A percentile compares a stretch with the other conserved stretches of the same genome.
Evolutionary conservation across 2,329 filamentous ascomycete species (phyloP).

Genomic region (Lachnellula subtilissima): DNA sequence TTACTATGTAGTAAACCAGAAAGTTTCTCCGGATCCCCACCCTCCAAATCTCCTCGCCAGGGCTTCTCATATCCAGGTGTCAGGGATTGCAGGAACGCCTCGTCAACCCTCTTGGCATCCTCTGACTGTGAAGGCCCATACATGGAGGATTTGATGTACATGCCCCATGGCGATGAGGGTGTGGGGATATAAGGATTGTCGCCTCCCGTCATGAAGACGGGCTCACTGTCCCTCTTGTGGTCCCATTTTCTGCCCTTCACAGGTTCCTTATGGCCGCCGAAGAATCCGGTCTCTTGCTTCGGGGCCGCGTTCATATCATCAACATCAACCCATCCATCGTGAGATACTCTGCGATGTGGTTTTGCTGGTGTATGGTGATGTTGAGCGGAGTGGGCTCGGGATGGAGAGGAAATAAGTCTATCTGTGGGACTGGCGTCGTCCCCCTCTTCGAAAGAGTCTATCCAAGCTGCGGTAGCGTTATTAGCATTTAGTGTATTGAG

Average conservation of each 20-base stretch:
- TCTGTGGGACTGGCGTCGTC: conserved; percentile 20
- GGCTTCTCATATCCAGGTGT: conserved; percentile 32
- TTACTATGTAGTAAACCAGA: conserved; percentile 25
- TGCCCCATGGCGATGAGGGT: conserved; percentile 24
- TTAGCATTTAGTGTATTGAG: not conserved
- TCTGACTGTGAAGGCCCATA: conserved; percentile 26
- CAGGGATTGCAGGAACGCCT: conserved; percentile 25
- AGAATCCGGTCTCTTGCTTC: conserved; percentile 27
- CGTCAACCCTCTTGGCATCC: conserved; percentile 26
- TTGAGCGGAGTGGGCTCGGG: conserved; percentile 25
- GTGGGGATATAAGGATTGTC: conserved; percentile 9
- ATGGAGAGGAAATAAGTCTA: conserved; percentile 22
- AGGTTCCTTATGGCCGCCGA: conserved; percentile 29
- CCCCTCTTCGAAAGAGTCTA: conserved; percentile 29
- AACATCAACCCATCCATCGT: conserved; percentile 30
- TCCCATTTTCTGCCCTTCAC: conserved; percentile 34
- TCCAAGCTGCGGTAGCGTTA: conserved; percentile 29
- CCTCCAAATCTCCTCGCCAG: conserved; percentile 31
- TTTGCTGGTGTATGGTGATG: conserved; percentile 23
- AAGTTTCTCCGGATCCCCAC: conserved; percentile 24
- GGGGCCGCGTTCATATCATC: conserved; percentile 20
- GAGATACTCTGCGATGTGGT: conserved; percentile 22
- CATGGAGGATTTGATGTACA: conserved; percentile 30
- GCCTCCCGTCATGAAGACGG: conserved; percentile 30
- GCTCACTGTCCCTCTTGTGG: conserved; percentile 30